A percentile compares a stretch with the other conserved stretches of the same genome.
Evolutionary conservation across 2,329 filamentous ascomycete species (phyloP).

Genomic region (Sporothrix variecibatus): DNA sequence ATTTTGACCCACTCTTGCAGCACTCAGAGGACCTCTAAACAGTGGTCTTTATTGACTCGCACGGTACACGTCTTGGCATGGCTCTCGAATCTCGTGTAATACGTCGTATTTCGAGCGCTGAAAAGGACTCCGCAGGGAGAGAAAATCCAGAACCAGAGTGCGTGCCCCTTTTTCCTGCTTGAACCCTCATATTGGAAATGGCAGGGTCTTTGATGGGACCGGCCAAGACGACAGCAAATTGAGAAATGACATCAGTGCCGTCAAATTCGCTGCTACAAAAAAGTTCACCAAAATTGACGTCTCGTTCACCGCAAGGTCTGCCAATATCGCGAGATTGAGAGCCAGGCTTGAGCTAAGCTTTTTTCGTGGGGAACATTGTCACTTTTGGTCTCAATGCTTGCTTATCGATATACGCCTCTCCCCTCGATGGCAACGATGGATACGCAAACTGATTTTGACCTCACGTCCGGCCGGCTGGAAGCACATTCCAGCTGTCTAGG

Average conservation of each 20-base stretch:
- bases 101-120: not conserved
- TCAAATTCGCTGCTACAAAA: not conserved
- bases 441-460: not conserved
- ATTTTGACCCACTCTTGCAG: not conserved
- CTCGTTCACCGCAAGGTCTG: not conserved
- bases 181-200: not conserved
- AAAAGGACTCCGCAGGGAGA: not conserved
- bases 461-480: not conserved
- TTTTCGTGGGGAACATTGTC: not conserved
- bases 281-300: not conserved
- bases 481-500: not conserved
- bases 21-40: not conserved
- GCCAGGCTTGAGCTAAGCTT: not conserved
- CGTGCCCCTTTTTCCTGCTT: not conserved
- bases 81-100: not conserved
- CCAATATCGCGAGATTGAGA: not conserved
- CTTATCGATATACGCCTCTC: not conserved
- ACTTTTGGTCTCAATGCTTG: not conserved
- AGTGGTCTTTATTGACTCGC: not conserved
- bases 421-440: not conserved
- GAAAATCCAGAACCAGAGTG: not conserved
- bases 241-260: conserved; percentile 22
- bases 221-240: conserved; percentile 14
- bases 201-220: not conserved
- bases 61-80: conserved; percentile 2